phyloP scores from a whole-genome alignment of 805 yeast species.

The Candida vaughaniae region DNA sequence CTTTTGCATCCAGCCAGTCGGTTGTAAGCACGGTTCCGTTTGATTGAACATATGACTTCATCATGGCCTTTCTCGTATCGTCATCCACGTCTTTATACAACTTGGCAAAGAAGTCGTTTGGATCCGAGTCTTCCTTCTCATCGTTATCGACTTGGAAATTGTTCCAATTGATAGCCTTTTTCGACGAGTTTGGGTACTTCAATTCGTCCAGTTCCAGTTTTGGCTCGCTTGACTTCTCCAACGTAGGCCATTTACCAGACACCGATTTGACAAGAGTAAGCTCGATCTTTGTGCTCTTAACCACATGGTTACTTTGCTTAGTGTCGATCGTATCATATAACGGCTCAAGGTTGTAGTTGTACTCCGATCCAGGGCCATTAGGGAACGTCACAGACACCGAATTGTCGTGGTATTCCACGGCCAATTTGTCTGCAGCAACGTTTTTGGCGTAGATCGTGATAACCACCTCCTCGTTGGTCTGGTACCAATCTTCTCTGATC shows the following conservation, averaged over 20 bases:
- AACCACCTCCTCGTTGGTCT: slow-evolving; percentile 54
- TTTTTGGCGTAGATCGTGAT: slow-evolving; percentile 71
- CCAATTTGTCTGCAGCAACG: slow-evolving; percentile 50
- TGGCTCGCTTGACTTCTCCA: slow-evolving; percentile 34
- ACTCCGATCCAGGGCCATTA: slow-evolving; percentile 51
- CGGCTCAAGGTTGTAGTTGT: slow-evolving; percentile 55
- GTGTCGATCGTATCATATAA: slow-evolving; percentile 53
- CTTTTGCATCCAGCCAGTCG: slow-evolving; percentile 84
- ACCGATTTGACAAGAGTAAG: slow-evolving; percentile 52
- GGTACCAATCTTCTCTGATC: slow-evolving; percentile 55
- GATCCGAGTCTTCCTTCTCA: slow-evolving; percentile 47
- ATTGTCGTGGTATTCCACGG: slow-evolving; percentile 36
- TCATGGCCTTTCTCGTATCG: slow-evolving; percentile 90
- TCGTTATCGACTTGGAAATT: slow-evolving; percentile 44
- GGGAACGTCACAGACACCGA: slow-evolving; percentile 48
- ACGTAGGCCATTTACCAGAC: slow-evolving; percentile 51
- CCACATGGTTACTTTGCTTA: slow-evolving; percentile 41
- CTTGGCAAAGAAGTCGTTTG: slow-evolving; percentile 70
- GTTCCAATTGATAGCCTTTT: slow-evolving; percentile 69
- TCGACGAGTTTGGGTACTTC: slow-evolving; percentile 63
- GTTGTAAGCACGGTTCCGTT: slow-evolving; percentile 93
- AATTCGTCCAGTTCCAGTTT: slow-evolving; percentile 7
- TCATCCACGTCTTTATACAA: slow-evolving; percentile 80
- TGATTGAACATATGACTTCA: slow-evolving; percentile 92
- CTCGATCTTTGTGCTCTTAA: slow-evolving; percentile 77